A percentile compares a stretch with the other conserved stretches of the same genome.
Evolutionary conservation across 1,139 yeast species (phyloP).

Genomic region (Magnusiomyces clavatus): DNA sequence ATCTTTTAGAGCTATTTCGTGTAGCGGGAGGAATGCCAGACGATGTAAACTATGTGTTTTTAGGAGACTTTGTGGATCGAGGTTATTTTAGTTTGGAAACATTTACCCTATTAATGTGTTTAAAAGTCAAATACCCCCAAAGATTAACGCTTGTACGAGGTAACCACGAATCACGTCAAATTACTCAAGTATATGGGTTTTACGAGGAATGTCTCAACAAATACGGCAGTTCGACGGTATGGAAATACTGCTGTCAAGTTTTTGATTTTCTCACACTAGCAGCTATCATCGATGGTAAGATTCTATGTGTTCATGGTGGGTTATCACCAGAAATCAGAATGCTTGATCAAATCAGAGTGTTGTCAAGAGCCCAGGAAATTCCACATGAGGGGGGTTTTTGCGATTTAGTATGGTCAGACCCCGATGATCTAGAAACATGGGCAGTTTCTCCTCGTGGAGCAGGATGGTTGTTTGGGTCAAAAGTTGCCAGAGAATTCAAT

Average conservation of each 20-base stretch:
- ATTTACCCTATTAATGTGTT: constrained; percentile 81
- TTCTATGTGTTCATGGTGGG: constrained; percentile 94
- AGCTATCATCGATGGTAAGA: constrained; percentile 89
- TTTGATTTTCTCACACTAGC: constrained; percentile 89
- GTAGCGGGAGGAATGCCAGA: constrained; percentile 93
- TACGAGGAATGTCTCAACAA: constrained; percentile 87
- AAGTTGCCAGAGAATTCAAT: constrained; percentile 88
- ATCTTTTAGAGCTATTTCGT: constrained; percentile 79
- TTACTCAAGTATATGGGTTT: constrained; percentile 92
- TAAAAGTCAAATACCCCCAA: constrained; percentile 75
- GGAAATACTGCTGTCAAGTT: constrained; percentile 97
- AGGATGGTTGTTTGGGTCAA: constrained; percentile 93
- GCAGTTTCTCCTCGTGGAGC: constrained; percentile 99
- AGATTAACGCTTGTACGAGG: constrained; percentile 87
- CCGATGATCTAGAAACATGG: constrained; percentile 97
- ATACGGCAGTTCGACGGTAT: constrained; percentile 92
- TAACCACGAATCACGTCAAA: constrained; percentile 90
- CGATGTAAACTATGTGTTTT: constrained; percentile 63
- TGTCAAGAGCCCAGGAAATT: constrained; percentile 96
- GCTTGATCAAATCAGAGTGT: constrained; percentile 90
- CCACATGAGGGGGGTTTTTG: constrained; percentile 99
- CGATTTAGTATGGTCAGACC: constrained; percentile 96
- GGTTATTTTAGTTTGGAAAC: constrained; percentile 94
- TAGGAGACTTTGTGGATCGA: constrained; percentile 96
- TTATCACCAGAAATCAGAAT: constrained; percentile 95